These are phyloP conservation scores for Agarophyton chilense DNA, from an alignment of 23 red algal species.

Conservation along the genomic window DNA sequence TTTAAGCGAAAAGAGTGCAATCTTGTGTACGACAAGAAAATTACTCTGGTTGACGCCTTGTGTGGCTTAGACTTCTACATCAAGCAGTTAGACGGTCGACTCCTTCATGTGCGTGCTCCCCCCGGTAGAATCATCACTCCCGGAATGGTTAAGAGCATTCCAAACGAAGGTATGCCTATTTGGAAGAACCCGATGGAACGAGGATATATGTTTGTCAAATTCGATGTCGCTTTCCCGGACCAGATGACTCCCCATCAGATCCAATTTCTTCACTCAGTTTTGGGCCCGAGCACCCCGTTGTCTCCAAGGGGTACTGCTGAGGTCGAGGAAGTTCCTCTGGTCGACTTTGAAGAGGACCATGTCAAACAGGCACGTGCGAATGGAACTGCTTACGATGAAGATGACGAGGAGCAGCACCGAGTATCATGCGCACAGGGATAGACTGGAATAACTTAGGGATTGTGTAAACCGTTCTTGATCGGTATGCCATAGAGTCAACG, in stretches of 20 bases:
- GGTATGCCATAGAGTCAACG: background rate
- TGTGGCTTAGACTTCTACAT: constrained; percentile 78
- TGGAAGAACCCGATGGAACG: constrained; percentile 84
- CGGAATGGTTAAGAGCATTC: constrained; percentile 84
- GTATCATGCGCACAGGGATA: constrained; percentile 71
- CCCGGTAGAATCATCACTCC: constrained; percentile 80
- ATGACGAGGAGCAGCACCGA: constrained; percentile 67
- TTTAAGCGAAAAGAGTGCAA: constrained; percentile 87
- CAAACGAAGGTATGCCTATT: constrained; percentile 96
- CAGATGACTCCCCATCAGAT: constrained; percentile 44
- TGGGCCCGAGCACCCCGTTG: constrained; percentile 76
- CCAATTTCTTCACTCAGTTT: constrained; percentile 61
- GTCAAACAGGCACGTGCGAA: constrained; percentile 46
- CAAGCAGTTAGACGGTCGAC: constrained; percentile 89
- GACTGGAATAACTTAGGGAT: background rate
- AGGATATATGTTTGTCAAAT: constrained; percentile 94
- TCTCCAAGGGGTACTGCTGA: constrained; percentile 36
- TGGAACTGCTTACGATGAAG: constrained; percentile 70
- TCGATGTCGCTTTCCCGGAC: constrained; percentile 83
- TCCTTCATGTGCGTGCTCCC: constrained; percentile 58
- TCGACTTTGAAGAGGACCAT: constrained; percentile 82
- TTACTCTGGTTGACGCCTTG: constrained; percentile 87
- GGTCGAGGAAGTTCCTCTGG: constrained; percentile 72
- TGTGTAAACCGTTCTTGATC: constrained; percentile 15
- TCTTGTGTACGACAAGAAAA: constrained; percentile 77